phyloP scores from a whole-genome alignment of 2,329 filamentous ascomycete genomes.

The Simplicillium sp. region DNA sequence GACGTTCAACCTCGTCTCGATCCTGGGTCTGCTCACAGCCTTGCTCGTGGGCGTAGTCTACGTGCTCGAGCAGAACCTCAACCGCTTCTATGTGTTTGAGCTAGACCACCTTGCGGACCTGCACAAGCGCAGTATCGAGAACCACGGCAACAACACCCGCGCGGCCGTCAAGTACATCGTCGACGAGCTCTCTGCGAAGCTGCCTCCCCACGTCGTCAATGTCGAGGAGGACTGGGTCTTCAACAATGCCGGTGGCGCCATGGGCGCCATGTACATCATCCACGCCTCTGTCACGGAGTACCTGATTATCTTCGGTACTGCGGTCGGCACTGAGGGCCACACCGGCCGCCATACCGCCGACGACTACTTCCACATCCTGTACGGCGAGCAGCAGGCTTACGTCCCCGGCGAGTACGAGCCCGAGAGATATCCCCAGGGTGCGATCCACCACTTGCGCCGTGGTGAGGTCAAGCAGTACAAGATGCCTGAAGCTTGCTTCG shows the following conservation, averaged over 20 bases:
- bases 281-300: slow-evolving; percentile 89
- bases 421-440: slow-evolving; percentile 61
- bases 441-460: slow-evolving; percentile 61
- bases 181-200: slow-evolving; percentile 47
- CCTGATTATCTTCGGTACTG: slow-evolving; percentile 78
- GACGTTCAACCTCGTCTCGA: slow-evolving; percentile 8
- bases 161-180: slow-evolving; percentile 63
- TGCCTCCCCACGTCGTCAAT: slow-evolving; percentile 53
- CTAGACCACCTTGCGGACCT: slow-evolving; percentile 59
- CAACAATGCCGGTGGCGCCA: slow-evolving; percentile 85
- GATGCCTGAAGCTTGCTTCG: slow-evolving; percentile 69
- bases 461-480: slow-evolving; percentile 74
- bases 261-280: slow-evolving; percentile 87
- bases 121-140: slow-evolving; percentile 52
- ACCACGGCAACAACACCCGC: slow-evolving; percentile 67
- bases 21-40: slow-evolving; percentile 44
- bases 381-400: slow-evolving; percentile 69
- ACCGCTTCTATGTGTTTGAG: slow-evolving; percentile 68
- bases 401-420: slow-evolving; percentile 56
- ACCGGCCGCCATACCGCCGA: slow-evolving; percentile 82
- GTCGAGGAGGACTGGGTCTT: slow-evolving; percentile 76
- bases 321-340: slow-evolving; percentile 81
- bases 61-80: slow-evolving; percentile 43
- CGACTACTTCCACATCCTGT: slow-evolving; percentile 90
- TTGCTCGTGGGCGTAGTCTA: slow-evolving; percentile 44